A percentile compares a stretch with the other conserved stretches of the same genome.
These are phyloP conservation scores for Calonectria montana DNA, from an alignment of 2,329 filamentous ascomycete species.

Conservation along the genomic window DNA sequence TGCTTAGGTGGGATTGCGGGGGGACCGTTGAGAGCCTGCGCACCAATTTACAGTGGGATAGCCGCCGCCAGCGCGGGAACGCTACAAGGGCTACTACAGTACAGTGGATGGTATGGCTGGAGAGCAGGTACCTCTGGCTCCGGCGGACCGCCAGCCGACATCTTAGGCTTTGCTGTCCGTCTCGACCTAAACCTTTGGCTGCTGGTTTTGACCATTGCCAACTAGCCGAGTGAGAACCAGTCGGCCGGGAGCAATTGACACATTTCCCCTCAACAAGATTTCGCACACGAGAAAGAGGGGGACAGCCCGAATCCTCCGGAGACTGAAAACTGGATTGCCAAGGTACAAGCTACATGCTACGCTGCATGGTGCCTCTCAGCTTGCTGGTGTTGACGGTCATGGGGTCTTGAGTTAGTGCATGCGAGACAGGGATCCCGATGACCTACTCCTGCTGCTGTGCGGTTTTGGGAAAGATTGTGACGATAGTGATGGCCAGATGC, in stretches of 20 bases:
- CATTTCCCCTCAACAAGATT: neutral
- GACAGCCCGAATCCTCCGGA: neutral
- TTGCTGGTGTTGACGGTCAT: conserved; percentile 8
- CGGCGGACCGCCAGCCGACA: neutral
- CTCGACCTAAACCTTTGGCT: neutral
- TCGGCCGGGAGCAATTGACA: neutral
- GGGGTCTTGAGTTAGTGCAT: conserved; percentile 12
- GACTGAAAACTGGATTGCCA: neutral
- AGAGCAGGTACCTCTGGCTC: neutral
- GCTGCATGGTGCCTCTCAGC: neutral
- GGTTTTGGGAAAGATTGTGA: conserved; percentile 3
- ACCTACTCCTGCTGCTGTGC: neutral
- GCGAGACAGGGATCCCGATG: conserved; percentile 9
- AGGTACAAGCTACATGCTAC: neutral
- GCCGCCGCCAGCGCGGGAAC: conserved; percentile 3
- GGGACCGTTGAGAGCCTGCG: neutral
- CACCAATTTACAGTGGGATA: conserved; percentile 9
- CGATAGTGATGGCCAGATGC: neutral
- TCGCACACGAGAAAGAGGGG: neutral
- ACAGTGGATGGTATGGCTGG: neutral
- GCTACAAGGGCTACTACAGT: neutral
- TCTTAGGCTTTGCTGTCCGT: neutral
- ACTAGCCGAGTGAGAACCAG: neutral
- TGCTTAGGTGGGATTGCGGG: conserved; percentile 12
- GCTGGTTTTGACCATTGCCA: neutral